Conservation (phyloP, 164 flowering plant genomes). For the Vitis amurensis region DNA sequence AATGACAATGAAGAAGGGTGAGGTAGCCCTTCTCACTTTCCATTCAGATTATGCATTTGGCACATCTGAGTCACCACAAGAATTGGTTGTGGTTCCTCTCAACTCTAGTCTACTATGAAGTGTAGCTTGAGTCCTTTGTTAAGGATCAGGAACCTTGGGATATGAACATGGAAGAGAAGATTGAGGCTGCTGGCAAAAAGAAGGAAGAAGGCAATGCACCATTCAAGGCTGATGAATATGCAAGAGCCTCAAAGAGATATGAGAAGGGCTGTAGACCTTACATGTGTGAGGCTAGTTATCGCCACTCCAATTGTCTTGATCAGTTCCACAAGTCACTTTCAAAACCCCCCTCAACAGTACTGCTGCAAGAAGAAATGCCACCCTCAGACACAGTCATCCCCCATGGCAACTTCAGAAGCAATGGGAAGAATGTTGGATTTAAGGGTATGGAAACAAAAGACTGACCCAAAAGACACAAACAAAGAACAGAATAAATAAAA, state of each 20-base stretch:
- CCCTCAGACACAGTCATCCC: conserved; percentile 2
- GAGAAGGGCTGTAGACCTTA: conserved; percentile 89
- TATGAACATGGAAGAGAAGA: conserved; percentile 82
- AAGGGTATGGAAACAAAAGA: no score
- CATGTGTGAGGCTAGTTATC: conserved; percentile 91
- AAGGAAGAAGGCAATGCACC: conserved; percentile 92
- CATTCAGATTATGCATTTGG: conserved; percentile 91
- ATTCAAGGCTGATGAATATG: conserved; percentile 84
- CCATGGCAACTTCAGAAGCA: conserved; percentile 16
- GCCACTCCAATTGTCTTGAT: conserved; percentile 91
- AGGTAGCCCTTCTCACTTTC: conserved; percentile 67
- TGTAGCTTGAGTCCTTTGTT: conserved; percentile 75
- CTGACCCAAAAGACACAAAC: no score
- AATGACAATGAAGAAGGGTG: conserved; percentile 90
- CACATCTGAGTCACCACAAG: conserved; percentile 62
- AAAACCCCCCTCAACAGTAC: conserved; percentile 22
- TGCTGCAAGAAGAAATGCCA: conserved; percentile 27
- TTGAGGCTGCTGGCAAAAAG: conserved; percentile 87
- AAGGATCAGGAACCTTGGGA: conserved; percentile 97
- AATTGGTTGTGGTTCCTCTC: conserved; percentile 79
- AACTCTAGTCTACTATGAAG: conserved; percentile 75
- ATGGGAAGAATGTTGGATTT: not conserved
- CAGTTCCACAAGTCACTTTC: conserved; percentile 67
- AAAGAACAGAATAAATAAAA: conserved; percentile 3
- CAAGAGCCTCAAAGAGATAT: conserved; percentile 83